Base-by-base conservation (phyloP, 345 rosid genomes). In the Xanthoceras sorbifolium region DNA sequence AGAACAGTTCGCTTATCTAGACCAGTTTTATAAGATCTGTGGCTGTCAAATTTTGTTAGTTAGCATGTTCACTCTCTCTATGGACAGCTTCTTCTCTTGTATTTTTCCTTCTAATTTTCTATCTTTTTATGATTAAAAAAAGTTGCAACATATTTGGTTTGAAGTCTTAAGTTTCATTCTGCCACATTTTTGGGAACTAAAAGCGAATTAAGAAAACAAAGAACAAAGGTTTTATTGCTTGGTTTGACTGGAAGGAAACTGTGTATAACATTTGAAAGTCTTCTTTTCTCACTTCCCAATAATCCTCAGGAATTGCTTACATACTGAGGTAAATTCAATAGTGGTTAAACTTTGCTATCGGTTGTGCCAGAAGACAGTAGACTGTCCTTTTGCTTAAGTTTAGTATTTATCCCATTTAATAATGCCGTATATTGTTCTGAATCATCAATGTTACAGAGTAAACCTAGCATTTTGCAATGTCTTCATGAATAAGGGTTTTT, bases 401-500 rank as follows among this genome's bases (percentile, higher is more conserved):
- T 48, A 31, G 36, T 48, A 18, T 50, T 69, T 20, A 26, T 22
- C 23, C 34, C 73, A 69, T 69, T 36, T 10, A 50, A 4, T 69
- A 59, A 50, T 50, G 29, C 54, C 15, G 4, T 50, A 18, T 50
- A 14, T 50, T 4, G 55, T 50, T 69, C 9, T 50, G 25, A 50
- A 50, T 42, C 26, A 29, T 69, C 26, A 20, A 2, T 8, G 8
- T 7, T 1, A 20, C 22, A 15, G 22, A 57, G 60, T 57, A 44
- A 61, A 57, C 38, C 26, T 57, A 14, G 15, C 9, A 14, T 25
- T 71, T 59, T 44, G 77, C 61, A 20, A 18, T 62, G 69, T 38
- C 32, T 9, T 67, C 57, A 28, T 46, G 62, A 78, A 34, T 71
- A 25, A 5, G 48, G 73, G 52, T 8, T 69, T 15, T 50, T 52